Evolutionary conservation across 176 grass and related monocot species (phyloP), one percentile per base, ranked within the genome.

Genomic region (Carex cristatella): DNA sequence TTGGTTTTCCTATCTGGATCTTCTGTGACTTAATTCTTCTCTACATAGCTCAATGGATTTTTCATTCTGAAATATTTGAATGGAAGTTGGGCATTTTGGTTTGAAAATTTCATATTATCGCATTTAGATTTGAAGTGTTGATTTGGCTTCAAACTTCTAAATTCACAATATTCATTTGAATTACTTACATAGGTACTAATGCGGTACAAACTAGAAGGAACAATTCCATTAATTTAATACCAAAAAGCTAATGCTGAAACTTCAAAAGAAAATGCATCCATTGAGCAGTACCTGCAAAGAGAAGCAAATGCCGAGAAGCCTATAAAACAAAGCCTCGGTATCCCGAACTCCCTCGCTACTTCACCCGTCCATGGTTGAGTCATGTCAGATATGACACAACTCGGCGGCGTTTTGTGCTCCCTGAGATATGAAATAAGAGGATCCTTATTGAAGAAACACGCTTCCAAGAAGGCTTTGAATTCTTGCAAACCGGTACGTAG

Each of bases 281-380:
- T 58, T 79, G 27, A 37, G 82, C 3, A 40, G 32, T 84, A 49
- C 70, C 61, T 71, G 71, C 46, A 79, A 65, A 88, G 62, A 31
- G 83, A 67, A 31, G 82, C n/a, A 18, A 88, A 88, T 49, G 73
- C 81, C 1, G 51, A 79, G 16, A 80, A 76, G 7, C 82, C 61
- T 9, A 61, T 10, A 51, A 88, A 88, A 14, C 15, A 44, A 57
- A 88, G 23, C 60, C 86, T 83, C 5, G 86, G 86, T n/a, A 88
- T 40, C 10, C 86, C 69, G 10, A 88, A 75, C n/a, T 80, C 70
- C 13, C 33, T 23, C 0, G 87, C 82, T 12, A 88, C 59, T 7
- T 71, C 62, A 56, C 82, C 37, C 1, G 87, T 88, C 87, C 87
- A 88, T 1, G 82, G 44, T 9, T 72, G 73, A 59, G 73, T 80